Percentiles rank a stretch among this genome's conserved stretches.
phyloP scores from a whole-genome alignment of 1,284 basidiomycete species.

The Cryptococcus wingfieldii region DNA sequence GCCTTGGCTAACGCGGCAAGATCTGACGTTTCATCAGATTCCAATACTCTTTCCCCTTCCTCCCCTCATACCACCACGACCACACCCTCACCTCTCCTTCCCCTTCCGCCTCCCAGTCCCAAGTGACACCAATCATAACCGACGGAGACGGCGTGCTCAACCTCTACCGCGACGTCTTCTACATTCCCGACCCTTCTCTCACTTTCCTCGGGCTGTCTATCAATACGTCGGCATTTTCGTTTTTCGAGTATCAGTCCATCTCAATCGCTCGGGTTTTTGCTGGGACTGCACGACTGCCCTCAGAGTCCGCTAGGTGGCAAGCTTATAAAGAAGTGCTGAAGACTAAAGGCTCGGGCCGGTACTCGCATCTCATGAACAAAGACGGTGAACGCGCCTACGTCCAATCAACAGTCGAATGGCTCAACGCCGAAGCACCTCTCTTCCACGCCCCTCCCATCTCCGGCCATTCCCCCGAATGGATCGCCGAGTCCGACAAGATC shows the following conservation, averaged over 20 bases:
- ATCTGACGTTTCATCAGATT: constrained; percentile 17
- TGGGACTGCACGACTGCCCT: constrained; percentile 27
- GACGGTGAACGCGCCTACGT: constrained; percentile 31
- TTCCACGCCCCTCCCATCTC: constrained; percentile 20
- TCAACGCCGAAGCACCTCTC: constrained; percentile 27
- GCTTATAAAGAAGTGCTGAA: constrained; percentile 14
- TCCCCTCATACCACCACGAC: constrained; percentile 51
- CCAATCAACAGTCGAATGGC: constrained; percentile 30
- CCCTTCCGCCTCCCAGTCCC: background rate
- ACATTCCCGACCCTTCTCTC: constrained; percentile 55
- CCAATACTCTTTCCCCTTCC: constrained; percentile 54
- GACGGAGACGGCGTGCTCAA: constrained; percentile 53
- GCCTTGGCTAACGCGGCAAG: background rate
- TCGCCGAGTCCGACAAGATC: constrained; percentile 19
- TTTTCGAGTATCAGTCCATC: constrained; percentile 37
- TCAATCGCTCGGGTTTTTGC: constrained; percentile 27
- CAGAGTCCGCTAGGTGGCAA: constrained; percentile 4
- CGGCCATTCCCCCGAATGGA: constrained; percentile 27
- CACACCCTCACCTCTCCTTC: constrained; percentile 27
- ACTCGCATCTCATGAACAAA: constrained; percentile 27
- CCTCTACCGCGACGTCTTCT: constrained; percentile 53
- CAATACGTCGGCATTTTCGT: constrained; percentile 33
- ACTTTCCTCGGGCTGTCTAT: constrained; percentile 44
- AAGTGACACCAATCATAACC: constrained; percentile 44
- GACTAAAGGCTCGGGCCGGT: constrained; percentile 25